These are phyloP conservation scores for Hyaloscypha hepaticicola DNA, from an alignment of 495 filamentous ascomycete genomes.

Conservation along the genomic window DNA sequence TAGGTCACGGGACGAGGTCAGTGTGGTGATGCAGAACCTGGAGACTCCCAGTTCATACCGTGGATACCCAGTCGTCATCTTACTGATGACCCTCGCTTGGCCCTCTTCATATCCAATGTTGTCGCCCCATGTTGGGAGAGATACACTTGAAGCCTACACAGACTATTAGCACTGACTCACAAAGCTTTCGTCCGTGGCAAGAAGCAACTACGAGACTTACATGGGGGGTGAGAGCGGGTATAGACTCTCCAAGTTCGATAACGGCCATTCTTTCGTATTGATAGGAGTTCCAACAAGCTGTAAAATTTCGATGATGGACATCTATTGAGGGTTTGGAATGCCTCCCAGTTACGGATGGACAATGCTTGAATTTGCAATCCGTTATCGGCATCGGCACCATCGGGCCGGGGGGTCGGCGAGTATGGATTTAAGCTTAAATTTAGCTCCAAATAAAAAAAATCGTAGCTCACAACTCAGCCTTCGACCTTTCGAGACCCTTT, in stretches of 20 bases:
- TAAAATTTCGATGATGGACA: slow-evolving; percentile 27
- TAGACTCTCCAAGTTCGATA: slow-evolving; percentile 49
- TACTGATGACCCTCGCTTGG: slow-evolving; percentile 75
- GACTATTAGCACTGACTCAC: slow-evolving; percentile 26
- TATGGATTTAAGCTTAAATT: slow-evolving; percentile 18
- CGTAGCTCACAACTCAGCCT: not conserved
- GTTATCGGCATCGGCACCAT: slow-evolving; percentile 6
- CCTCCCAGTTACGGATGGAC: too few relatives aligned
- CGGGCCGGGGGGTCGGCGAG: not conserved
- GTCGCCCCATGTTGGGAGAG: slow-evolving; percentile 87
- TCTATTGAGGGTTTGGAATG: too few relatives aligned
- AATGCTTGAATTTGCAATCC: not conserved
- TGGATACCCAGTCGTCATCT: slow-evolving; percentile 91
- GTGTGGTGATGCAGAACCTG: slow-evolving; percentile 3
- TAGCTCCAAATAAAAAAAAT: not conserved
- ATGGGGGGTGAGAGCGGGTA: slow-evolving; percentile 60
- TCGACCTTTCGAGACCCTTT: not conserved
- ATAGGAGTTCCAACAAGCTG: not conserved
- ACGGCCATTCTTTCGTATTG: not conserved
- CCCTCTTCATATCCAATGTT: slow-evolving; percentile 95
- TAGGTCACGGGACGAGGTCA: slow-evolving; percentile 32
- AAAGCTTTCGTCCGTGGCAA: not conserved
- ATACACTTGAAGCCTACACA: slow-evolving; percentile 87
- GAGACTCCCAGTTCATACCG: slow-evolving; percentile 46
- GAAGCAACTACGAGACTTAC: slow-evolving; percentile 41